Base-by-base conservation (phyloP, 495 filamentous ascomycete genomes). In the Chaetomium tenue region DNA sequence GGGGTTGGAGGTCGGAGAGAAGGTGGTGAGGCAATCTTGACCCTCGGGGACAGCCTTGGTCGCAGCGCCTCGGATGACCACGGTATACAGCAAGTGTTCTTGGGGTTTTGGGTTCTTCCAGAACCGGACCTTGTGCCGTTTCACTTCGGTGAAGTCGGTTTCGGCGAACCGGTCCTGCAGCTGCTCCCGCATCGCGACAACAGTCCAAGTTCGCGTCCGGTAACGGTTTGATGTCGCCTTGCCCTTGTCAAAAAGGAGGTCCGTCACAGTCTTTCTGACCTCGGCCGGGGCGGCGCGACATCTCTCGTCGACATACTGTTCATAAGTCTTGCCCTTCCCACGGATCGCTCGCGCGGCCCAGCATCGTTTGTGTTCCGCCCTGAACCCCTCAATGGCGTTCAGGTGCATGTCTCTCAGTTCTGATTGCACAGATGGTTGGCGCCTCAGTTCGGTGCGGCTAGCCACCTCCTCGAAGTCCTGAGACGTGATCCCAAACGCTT, bases 51-150 rank as follows among this genome's bases (percentile, higher is more conserved):
- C 64, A 15, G 42, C 65, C 15, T 63, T 67, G n/a, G 67, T 67
- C 57, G 66, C 63, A 39, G 46, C 54, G 0, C 69, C 71, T 13
- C 67, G 69, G 33, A 73, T 70, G n/a, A 73, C 46, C 13, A 71
- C 37, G 4, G 61, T 63, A 26, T 71, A 73, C 28, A 61, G 37
- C n/a, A 62, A n/a, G 1, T 5, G 20, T 28, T 56, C 52, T 7
- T 51, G 25, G 3, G 22, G 23, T 20, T 39, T 53, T 6, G 55
- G 57, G 25, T 70, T 73, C 65, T 70, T 73, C 71, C 71, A 71
- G 9, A 61, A 54, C 4, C 69, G 65, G 15, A 68, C 15, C 39
- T 68, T 69, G 22, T 65, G 71, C 5, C 50, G 69, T 25, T 66
- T 68, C 23, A 67, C 64, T n/a, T 70, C 64, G 50, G 58, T 6